Evolutionary conservation across 352 stramenopile genomes (phyloP).

Genomic region (Vaucheria bursata): DNA sequence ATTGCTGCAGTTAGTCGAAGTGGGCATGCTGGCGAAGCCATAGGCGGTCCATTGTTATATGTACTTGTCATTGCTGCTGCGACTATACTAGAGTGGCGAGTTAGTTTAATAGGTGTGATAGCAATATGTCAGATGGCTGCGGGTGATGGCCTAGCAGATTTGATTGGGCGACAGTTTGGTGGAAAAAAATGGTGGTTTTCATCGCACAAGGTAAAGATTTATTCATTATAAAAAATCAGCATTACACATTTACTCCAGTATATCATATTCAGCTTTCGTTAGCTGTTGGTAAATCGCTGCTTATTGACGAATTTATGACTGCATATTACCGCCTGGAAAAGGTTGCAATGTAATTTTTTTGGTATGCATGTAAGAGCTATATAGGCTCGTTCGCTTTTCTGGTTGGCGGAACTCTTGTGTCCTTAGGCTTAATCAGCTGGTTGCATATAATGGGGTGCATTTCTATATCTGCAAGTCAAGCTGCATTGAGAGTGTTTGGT

Average conservation of each 20-base stretch:
- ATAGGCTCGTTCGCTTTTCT: constrained; percentile 58
- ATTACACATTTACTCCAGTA: too few species aligned
- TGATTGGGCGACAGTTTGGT: constrained; percentile 55
- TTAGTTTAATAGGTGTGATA: constrained; percentile 51
- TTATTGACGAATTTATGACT: too few species aligned
- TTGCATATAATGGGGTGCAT: constrained; percentile 44
- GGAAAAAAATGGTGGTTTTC: constrained; percentile 55
- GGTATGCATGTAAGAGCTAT: too few species aligned
- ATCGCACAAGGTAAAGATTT: constrained; percentile 52
- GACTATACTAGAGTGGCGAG: constrained; percentile 58
- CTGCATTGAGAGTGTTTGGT: constrained; percentile 49
- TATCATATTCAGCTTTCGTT: too few species aligned
- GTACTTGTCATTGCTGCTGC: constrained; percentile 55
- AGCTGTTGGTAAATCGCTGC: too few species aligned
- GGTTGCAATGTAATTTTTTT: too few species aligned
- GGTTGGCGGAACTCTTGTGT: constrained; percentile 48
- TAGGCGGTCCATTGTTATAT: constrained; percentile 67
- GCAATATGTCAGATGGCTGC: constrained; percentile 61
- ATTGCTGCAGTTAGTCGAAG: constrained; percentile 56
- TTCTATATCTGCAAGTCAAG: constrained; percentile 7
- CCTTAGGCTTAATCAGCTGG: constrained; percentile 53
- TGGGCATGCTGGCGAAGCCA: constrained; percentile 56
- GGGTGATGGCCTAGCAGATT: constrained; percentile 64
- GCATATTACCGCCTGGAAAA: too few species aligned
- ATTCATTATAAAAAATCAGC: too few species aligned